Percentiles rank a stretch among this genome's conserved stretches.
Conservation (phyloP, 768 basidiomycete species). For the Amanita polypyramis region DNA sequence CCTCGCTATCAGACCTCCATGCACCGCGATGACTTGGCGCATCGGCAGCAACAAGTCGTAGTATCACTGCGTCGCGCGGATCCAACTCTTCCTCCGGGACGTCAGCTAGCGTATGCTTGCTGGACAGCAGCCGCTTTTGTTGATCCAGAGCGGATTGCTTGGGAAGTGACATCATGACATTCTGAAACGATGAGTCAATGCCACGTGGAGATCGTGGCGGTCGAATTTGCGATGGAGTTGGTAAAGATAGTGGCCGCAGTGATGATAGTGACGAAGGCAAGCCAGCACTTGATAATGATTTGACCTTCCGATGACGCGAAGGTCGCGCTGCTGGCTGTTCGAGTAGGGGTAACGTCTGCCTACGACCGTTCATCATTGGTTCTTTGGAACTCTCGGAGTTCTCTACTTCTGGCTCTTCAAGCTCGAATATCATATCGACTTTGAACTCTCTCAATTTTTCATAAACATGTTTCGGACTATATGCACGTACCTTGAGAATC, state of each 20-base stretch:
- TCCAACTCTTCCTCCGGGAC: constrained; percentile 14
- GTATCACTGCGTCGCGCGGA: constrained; percentile 37
- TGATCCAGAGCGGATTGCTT: constrained; percentile 9
- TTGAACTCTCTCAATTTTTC: constrained; percentile 5
- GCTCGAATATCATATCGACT: constrained; percentile 57
- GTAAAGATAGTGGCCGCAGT: constrained; percentile 62
- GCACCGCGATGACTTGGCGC: constrained; percentile 63
- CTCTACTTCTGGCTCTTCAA: constrained; percentile 57
- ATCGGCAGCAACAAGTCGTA: constrained; percentile 57
- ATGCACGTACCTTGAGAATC: constrained; percentile 35
- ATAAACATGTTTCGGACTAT: background rate
- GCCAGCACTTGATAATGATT: constrained; percentile 25
- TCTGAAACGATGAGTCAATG: constrained; percentile 26
- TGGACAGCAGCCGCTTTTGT: background rate
- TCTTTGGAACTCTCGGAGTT: constrained; percentile 11
- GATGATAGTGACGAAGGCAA: constrained; percentile 48
- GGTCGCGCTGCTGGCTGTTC: constrained; percentile 29
- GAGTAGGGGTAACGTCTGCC: constrained; percentile 29
- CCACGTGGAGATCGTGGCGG: constrained; percentile 29
- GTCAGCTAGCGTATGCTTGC: constrained; percentile 5
- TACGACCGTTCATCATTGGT: constrained; percentile 18
- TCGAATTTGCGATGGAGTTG: constrained; percentile 49
- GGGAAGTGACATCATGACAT: constrained; percentile 21
- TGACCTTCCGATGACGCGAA: constrained; percentile 18
- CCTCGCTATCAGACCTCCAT: constrained; percentile 53